Conservation (phyloP, 108 stramenopile genomes). For the Fragilariopsis cylindrus region DNA sequence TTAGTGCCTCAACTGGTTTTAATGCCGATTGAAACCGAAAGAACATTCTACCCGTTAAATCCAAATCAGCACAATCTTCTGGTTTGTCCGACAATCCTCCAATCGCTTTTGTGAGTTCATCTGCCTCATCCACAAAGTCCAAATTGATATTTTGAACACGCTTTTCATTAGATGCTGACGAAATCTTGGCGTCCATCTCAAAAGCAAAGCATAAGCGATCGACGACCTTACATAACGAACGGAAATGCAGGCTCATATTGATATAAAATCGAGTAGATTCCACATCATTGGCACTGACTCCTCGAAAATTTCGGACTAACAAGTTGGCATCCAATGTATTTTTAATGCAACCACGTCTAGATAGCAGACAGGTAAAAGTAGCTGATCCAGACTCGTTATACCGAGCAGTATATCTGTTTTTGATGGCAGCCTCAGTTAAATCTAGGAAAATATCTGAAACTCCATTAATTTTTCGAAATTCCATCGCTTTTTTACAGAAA, state of each 20-base stretch:
- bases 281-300: constrained; percentile 42
- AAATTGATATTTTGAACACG: neutral
- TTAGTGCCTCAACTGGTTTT: constrained; percentile 4
- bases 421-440: constrained; percentile 36
- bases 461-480: constrained; percentile 27
- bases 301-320: constrained; percentile 43
- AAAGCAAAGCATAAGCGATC: constrained; percentile 20
- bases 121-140: constrained; percentile 49
- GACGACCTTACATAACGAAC: constrained; percentile 53
- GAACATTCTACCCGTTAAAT: constrained; percentile 68
- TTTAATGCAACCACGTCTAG: constrained; percentile 22
- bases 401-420: constrained; percentile 34
- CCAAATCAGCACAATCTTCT: constrained; percentile 58
- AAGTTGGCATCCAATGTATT: constrained; percentile 30
- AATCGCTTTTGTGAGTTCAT: constrained; percentile 54
- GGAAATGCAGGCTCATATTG: constrained; percentile 55
- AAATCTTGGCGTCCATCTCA: neutral
- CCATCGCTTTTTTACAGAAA: constrained; percentile 27
- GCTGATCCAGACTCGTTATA: constrained; percentile 14
- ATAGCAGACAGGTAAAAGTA: constrained; percentile 26
- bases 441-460: constrained; percentile 57
- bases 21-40: constrained; percentile 47
- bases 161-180: neutral
- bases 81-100: constrained; percentile 50
- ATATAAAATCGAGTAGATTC: constrained; percentile 58